Base-by-base conservation (phyloP, 495 filamentous ascomycete species). In the Tuber umbilicatum region DNA sequence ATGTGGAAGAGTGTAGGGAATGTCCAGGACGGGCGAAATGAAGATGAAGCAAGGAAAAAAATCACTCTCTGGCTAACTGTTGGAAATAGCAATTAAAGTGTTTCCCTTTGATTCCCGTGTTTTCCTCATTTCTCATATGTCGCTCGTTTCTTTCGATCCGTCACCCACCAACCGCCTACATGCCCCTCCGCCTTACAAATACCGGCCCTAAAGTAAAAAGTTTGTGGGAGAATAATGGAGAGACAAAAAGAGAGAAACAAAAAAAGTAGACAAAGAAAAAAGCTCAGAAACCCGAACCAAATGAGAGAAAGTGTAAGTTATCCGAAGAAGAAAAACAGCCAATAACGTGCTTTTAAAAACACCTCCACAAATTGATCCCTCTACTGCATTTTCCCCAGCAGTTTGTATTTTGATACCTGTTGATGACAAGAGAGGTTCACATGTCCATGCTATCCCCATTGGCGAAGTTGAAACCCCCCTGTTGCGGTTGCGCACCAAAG, bases 371-470 rank as follows among this genome's bases (percentile, higher is more conserved):
- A 35, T 64, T 27, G 19, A 17, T 64, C 55, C 27, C 71, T 43
- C 39, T 69, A 71, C 74, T 50, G 38, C 72, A 68, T n/a, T 39
- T 70, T 74, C 43, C 42, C 41, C 68, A 31, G 31, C 35, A 42
- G 69, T 70, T 64, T 64, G 23, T 31, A 12, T 69, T 67, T 64
- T 71, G 37, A 60, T 78, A 38, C 40, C 9, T 70, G 69, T 17
- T 42, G 47, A 14, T 42, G 47, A 7, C 0, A 2, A n/a, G 43
- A n/a, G 39, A 70, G 69, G 60, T 87, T 90, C 92, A 98, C 95
- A 99, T 99, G 81, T 99, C 96, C 96, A 99, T 99, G 42, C 92
- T 92, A 84, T 97, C 95, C 72, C 92, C 94, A 84, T 96, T 97
- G 75, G 92, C 92, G 81, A 91, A 99, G 87, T 91, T 97, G 89